A percentile compares a stretch with the other conserved stretches of the same genome.
Conservation (phyloP, 1,139 yeast species). For the Geotrichum histeridarum region DNA sequence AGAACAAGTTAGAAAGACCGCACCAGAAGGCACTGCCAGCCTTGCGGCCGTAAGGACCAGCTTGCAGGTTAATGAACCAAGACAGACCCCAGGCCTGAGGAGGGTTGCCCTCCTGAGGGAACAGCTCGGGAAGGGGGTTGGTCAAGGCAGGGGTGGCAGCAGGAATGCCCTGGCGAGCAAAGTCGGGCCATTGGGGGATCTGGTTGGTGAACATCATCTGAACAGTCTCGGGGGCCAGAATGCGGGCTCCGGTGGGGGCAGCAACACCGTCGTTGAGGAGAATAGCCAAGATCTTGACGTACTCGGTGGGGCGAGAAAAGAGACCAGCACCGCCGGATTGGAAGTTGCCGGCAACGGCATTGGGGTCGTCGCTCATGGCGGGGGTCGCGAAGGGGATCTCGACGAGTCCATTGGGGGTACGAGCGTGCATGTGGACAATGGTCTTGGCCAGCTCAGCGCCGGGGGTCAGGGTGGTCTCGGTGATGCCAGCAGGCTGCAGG, state of each 20-base stretch:
- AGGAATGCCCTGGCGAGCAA: slow-evolving; percentile 23
- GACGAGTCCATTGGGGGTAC: slow-evolving; percentile 16
- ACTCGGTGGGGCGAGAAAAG: slow-evolving; percentile 44
- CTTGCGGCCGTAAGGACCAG: slow-evolving; percentile 39
- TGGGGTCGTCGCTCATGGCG: slow-evolving; percentile 11
- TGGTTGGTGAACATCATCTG: slow-evolving; percentile 27
- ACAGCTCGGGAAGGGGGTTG: slow-evolving; percentile 24
- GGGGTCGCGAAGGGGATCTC: slow-evolving; percentile 5
- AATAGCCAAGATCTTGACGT: slow-evolving; percentile 43
- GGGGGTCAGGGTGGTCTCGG: slow-evolving; percentile 37
- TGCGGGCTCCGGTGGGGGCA: slow-evolving; percentile 32
- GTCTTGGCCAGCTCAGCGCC: slow-evolving; percentile 6
- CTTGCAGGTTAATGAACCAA: slow-evolving; percentile 19
- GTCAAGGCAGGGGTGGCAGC: slow-evolving; percentile 22
- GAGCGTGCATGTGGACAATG: slow-evolving; percentile 18
- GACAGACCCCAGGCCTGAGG: slow-evolving; percentile 30
- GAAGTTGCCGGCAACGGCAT: slow-evolving; percentile 5
- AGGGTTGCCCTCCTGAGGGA: slow-evolving; percentile 24
- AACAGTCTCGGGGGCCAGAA: slow-evolving; percentile 32
- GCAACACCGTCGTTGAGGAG: slow-evolving; percentile 44
- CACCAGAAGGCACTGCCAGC: slow-evolving; percentile 44
- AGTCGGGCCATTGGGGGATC: slow-evolving; percentile 26
- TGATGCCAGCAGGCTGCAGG: slow-evolving; percentile 46
- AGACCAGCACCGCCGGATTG: slow-evolving; percentile 49
- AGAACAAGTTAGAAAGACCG: slow-evolving; percentile 46